Conservation (phyloP, 768 basidiomycete species). For the Amanita phalloides region DNA sequence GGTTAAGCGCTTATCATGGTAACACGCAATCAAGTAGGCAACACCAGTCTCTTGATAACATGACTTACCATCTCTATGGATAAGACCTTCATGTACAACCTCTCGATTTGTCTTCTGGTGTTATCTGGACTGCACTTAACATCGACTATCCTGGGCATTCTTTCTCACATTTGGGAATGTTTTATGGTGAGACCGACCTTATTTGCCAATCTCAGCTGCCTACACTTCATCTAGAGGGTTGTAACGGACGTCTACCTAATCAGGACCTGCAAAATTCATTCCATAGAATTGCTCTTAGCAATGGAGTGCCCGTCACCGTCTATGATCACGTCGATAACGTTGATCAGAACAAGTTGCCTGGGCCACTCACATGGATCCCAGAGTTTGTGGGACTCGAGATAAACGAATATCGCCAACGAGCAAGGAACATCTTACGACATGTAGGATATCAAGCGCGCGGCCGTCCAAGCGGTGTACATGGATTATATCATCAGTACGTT, state of each 20-base stretch:
- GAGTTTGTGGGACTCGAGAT: slow-evolving; percentile 18
- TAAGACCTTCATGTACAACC: slow-evolving; percentile 58
- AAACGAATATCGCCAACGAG: slow-evolving; percentile 43
- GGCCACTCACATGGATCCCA: slow-evolving; percentile 23
- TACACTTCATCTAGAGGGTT: slow-evolving; percentile 53
- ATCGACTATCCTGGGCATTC: slow-evolving; percentile 97
- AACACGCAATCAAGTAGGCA: slow-evolving; percentile 48
- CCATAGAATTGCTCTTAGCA: slow-evolving; percentile 56
- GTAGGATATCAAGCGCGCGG: slow-evolving; percentile 68
- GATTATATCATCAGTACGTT: slow-evolving; percentile 73
- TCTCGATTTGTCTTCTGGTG: slow-evolving; percentile 62
- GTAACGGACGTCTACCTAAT: slow-evolving; percentile 92
- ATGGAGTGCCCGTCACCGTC: slow-evolving; percentile 67
- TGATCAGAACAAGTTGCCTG: slow-evolving; percentile 25
- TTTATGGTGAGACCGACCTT: slow-evolving; percentile 50
- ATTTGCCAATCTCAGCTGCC: neutral
- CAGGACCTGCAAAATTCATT: slow-evolving; percentile 90
- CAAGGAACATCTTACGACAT: slow-evolving; percentile 61
- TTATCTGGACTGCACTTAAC: slow-evolving; percentile 92
- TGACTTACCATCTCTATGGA: neutral
- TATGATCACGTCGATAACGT: slow-evolving; percentile 64
- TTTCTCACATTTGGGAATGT: slow-evolving; percentile 91
- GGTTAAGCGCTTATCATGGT: slow-evolving; percentile 78
- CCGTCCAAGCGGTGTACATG: slow-evolving; percentile 81
- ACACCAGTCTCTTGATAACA: neutral